Percentiles rank a stretch among this genome's conserved stretches.
These are phyloP conservation scores for Aureobasidium sp. DNA, from an alignment of 2,329 filamentous ascomycete genomes.

Conservation along the genomic window DNA sequence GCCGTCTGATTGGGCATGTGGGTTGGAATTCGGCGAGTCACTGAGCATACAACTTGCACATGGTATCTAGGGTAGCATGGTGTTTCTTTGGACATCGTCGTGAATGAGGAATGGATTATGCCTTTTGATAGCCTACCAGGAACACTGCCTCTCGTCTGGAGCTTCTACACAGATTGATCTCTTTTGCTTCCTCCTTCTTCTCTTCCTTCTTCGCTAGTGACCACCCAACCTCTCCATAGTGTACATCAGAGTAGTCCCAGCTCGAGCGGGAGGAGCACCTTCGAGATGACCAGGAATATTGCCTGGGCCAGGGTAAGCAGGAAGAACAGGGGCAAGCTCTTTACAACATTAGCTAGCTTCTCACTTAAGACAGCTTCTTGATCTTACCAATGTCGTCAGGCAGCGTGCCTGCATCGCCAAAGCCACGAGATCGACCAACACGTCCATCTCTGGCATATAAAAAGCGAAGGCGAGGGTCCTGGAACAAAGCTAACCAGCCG, in stretches of 20 bases:
- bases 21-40: too few relatives aligned
- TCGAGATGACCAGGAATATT: neutral
- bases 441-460: neutral
- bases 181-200: neutral
- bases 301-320: neutral
- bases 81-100: neutral
- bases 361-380: neutral
- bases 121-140: neutral
- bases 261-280: neutral
- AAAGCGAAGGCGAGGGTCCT: neutral
- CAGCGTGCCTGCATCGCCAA: neutral
- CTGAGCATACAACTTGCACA: too few relatives aligned
- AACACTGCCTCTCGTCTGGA: neutral
- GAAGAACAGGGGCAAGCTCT: neutral
- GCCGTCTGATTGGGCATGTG: too few relatives aligned
- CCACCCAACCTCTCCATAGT: neutral
- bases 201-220: too few relatives aligned
- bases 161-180: rapidly evolving
- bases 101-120: neutral
- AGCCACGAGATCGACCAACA: too few relatives aligned
- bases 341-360: neutral
- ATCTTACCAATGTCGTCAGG: neutral
- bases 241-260: neutral
- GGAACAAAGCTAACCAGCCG: neutral
- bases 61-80: neutral